Evolutionary conservation across 495 filamentous ascomycete genomes (phyloP).

Genomic region (Amniculicola lignicola): DNA sequence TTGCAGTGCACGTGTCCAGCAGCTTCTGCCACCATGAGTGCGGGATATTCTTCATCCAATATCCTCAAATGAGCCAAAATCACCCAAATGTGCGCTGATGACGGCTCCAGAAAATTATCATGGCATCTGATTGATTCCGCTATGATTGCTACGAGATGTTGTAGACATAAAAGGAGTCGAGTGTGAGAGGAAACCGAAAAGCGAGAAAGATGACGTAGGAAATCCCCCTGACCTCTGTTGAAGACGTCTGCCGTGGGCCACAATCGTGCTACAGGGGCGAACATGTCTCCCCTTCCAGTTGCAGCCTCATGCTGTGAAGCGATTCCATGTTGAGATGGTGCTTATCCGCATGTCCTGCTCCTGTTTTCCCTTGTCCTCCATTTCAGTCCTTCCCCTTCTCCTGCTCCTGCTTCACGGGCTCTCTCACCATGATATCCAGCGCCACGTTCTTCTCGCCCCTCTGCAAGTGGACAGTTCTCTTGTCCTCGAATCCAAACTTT

Average conservation of each 20-base stretch:
- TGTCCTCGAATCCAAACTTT: slow-evolving; percentile 64
- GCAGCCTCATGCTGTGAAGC: too few relatives aligned
- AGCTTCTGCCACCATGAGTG: too few relatives aligned
- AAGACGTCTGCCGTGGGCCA: slow-evolving; percentile 25
- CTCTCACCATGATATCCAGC: slow-evolving; percentile 74
- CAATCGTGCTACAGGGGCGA: not conserved
- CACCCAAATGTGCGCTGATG: too few relatives aligned
- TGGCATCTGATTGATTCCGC: too few relatives aligned
- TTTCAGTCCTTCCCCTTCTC: slow-evolving; percentile 2
- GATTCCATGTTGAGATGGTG: slow-evolving; percentile 26
- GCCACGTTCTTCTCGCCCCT: slow-evolving; percentile 57
- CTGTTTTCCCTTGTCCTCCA: slow-evolving; percentile 1
- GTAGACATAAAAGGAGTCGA: slow-evolving; percentile 7
- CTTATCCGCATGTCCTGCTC: not conserved
- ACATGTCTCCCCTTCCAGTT: too few relatives aligned
- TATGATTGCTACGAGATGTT: too few relatives aligned
- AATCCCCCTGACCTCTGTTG: slow-evolving; percentile 19
- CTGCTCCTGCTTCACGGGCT: slow-evolving; percentile 44
- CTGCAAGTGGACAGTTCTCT: slow-evolving; percentile 57
- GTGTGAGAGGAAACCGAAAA: not conserved
- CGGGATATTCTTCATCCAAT: too few relatives aligned
- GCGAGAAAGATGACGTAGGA: too few relatives aligned
- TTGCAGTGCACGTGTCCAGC: too few relatives aligned
- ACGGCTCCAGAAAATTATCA: too few relatives aligned
- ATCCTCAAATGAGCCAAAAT: too few relatives aligned